These are phyloP conservation scores for Phaeophleospora eucalypticola DNA, from an alignment of 2,329 filamentous ascomycete genomes.

Conservation along the genomic window DNA sequence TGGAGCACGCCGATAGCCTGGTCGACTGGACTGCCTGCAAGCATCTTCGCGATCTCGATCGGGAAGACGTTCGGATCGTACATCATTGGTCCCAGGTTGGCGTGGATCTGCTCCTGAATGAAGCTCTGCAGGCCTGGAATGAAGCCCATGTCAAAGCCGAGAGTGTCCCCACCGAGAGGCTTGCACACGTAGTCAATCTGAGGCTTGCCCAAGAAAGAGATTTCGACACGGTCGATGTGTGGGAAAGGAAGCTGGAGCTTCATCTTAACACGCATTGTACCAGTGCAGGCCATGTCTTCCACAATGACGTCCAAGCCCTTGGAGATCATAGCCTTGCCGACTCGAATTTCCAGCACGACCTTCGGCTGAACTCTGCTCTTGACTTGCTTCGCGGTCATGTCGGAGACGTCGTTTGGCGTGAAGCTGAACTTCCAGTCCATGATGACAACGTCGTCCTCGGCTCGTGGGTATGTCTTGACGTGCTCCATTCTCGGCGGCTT, in stretches of 20 bases:
- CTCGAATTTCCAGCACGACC: constrained; percentile 85
- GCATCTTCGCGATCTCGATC: constrained; percentile 97
- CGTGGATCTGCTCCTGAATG: constrained; percentile 94
- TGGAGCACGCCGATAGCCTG: constrained; percentile 93
- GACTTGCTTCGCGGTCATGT: constrained; percentile 84
- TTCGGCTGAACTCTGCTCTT: constrained; percentile 98
- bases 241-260: constrained; percentile 96
- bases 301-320: constrained; percentile 97
- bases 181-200: constrained; percentile 97
- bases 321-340: constrained; percentile 95
- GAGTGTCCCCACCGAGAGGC: constrained; percentile 86
- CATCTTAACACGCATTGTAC: constrained; percentile 93
- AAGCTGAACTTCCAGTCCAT: constrained; percentile 99
- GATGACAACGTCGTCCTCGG: constrained; percentile 88
- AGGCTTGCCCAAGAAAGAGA: constrained; percentile 87
- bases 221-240: constrained; percentile 88
- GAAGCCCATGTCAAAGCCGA: constrained; percentile 99
- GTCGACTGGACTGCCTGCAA: constrained; percentile 88
- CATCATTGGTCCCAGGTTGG: constrained; percentile 93
- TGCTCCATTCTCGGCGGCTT: constrained; percentile 96
- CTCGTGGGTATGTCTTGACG: constrained; percentile 96
- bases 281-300: constrained; percentile 94
- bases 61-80: constrained; percentile 97
- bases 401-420: constrained; percentile 87
- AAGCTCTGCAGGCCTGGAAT: constrained; percentile 91